Percentiles rank a stretch among this genome's conserved stretches.
Evolutionary conservation across 1,284 basidiomycete genomes (phyloP).

Genomic region (Naganishia sp.): DNA sequence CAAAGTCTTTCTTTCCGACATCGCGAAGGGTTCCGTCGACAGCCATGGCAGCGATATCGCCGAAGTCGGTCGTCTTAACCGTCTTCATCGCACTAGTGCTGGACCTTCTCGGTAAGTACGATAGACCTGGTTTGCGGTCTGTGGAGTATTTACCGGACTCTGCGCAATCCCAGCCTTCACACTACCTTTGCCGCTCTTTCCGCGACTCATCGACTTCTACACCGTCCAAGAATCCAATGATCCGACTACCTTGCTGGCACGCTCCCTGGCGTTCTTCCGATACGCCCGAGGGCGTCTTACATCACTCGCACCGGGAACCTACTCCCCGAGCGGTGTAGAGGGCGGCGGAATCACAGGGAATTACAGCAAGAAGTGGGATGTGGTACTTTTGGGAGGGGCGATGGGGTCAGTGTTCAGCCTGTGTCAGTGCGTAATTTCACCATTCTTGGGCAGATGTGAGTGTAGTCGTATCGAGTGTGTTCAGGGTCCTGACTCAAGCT

Average conservation of each 20-base stretch:
- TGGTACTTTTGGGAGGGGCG: constrained; percentile 64
- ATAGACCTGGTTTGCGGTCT: neutral
- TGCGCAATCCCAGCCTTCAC: constrained; percentile 67
- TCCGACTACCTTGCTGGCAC: constrained; percentile 65
- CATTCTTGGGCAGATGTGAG: constrained; percentile 68
- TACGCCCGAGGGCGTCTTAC: constrained; percentile 65
- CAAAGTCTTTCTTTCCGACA: neutral
- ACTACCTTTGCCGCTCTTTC: constrained; percentile 89
- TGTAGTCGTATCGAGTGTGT: neutral
- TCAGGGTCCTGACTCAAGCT: neutral
- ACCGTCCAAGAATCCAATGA: constrained; percentile 53
- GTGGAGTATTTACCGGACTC: neutral
- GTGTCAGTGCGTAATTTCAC: constrained; percentile 82
- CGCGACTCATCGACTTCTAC: constrained; percentile 71
- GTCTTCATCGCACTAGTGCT: constrained; percentile 82
- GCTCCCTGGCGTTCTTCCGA: constrained; percentile 66
- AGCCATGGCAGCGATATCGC: constrained; percentile 13
- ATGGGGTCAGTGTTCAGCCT: constrained; percentile 88
- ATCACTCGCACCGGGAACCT: constrained; percentile 62
- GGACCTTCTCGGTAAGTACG: constrained; percentile 71
- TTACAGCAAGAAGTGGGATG: constrained; percentile 56
- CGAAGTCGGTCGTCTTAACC: constrained; percentile 59
- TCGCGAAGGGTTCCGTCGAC: neutral
- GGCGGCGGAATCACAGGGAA: constrained; percentile 65
- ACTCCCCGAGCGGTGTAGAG: constrained; percentile 15